These are phyloP conservation scores for Gautieria morchelliformis DNA, from an alignment of 768 basidiomycete species.

Conservation along the genomic window DNA sequence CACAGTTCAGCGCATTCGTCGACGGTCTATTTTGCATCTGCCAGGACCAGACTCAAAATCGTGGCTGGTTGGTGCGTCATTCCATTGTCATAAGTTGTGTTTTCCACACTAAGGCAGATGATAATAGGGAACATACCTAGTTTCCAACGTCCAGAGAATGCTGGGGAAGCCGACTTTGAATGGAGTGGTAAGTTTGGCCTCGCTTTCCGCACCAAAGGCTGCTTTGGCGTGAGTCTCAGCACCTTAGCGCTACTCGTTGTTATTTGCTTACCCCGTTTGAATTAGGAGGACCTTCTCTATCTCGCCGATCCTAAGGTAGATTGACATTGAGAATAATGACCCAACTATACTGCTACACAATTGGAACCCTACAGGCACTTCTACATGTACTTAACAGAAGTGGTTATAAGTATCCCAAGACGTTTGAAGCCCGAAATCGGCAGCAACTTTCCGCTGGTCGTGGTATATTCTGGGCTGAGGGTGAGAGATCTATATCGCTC, in stretches of 20 bases:
- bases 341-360: not conserved
- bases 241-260: not conserved
- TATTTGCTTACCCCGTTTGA: not conserved
- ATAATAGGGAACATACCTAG: not conserved
- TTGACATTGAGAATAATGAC: not conserved
- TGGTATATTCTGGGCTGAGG: constrained; percentile 14
- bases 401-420: constrained; percentile 20
- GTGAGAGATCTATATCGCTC: constrained; percentile 1
- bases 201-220: constrained; percentile 40
- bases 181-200: constrained; percentile 41
- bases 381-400: constrained; percentile 20
- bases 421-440: not conserved
- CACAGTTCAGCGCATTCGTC: not conserved
- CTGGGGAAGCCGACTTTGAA: constrained; percentile 37
- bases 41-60: not conserved
- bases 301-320: constrained; percentile 43
- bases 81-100: not conserved
- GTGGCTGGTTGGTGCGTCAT: not conserved
- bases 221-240: constrained; percentile 34
- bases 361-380: constrained; percentile 9
- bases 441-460: constrained; percentile 15
- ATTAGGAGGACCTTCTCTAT: constrained; percentile 42
- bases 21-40: not conserved
- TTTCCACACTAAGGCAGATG: not conserved
- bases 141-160: not conserved